Conservation (phyloP, 2,329 filamentous ascomycete genomes). For the Talaromyces sp. region DNA sequence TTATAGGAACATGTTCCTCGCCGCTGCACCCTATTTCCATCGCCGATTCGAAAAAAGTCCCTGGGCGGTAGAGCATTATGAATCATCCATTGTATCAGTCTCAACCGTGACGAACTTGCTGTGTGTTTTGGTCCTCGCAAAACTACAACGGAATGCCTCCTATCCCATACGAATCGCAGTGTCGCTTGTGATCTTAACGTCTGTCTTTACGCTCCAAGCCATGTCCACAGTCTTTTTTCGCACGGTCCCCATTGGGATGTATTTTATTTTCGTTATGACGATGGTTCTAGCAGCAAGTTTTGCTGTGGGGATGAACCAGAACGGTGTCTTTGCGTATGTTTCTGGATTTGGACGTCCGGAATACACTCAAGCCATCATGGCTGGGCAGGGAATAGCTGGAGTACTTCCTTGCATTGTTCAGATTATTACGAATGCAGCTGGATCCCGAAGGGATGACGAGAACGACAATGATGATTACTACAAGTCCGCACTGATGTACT, state of each 20-base stretch:
- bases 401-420: conserved; percentile 85
- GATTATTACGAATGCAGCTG: conserved; percentile 71
- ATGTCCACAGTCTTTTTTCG: conserved; percentile 69
- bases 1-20: conserved; percentile 93
- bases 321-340: conserved; percentile 89
- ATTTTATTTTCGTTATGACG: conserved; percentile 74
- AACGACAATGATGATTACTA: conserved; percentile 42
- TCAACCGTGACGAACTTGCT: conserved; percentile 77
- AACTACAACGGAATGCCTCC: conserved; percentile 73
- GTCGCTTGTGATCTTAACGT: conserved; percentile 71
- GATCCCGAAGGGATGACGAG: conserved; percentile 36
- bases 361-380: conserved; percentile 96
- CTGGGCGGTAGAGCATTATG: conserved; percentile 75
- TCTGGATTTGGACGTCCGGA: conserved; percentile 76
- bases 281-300: conserved; percentile 76
- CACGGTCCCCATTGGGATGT: conserved; percentile 56
- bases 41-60: conserved; percentile 66
- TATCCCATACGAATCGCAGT: conserved; percentile 82
- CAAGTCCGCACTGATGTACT: conserved; percentile 81
- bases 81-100: conserved; percentile 80
- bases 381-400: conserved; percentile 84
- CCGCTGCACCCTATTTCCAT: conserved; percentile 89
- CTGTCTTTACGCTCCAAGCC: conserved; percentile 70
- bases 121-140: conserved; percentile 70
- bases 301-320: conserved; percentile 82